phyloP scores from a whole-genome alignment of 352 stramenopile species.

The Detonula confervacea region DNA sequence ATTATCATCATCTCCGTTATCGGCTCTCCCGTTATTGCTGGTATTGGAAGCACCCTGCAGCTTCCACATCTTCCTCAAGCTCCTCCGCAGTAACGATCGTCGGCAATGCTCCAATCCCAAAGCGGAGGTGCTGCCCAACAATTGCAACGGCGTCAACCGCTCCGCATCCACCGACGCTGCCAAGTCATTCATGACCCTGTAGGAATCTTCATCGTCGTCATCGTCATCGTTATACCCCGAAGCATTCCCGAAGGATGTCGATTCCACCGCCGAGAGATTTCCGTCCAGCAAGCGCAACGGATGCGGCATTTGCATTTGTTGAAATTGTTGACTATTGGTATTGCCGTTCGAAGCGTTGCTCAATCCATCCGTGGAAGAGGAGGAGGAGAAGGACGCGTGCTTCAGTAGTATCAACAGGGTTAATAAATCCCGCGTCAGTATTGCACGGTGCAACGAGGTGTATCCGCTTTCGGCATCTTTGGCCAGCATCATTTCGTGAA shows the following conservation, averaged over 20 bases:
- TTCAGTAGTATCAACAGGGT: slow-evolving; percentile 73
- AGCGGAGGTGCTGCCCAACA: slow-evolving; percentile 55
- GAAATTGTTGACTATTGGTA: background rate
- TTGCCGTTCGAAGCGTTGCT: background rate
- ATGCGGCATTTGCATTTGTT: slow-evolving; percentile 36
- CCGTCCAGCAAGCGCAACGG: slow-evolving; percentile 34
- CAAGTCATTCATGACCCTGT: slow-evolving; percentile 49
- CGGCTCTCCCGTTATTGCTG: background rate
- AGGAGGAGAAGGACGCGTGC: slow-evolving; percentile 38
- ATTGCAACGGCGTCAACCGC: slow-evolving; percentile 64
- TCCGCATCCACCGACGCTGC: slow-evolving; percentile 50
- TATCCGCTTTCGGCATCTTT: slow-evolving; percentile 74
- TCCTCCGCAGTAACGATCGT: slow-evolving; percentile 31
- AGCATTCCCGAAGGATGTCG: background rate
- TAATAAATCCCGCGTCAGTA: slow-evolving; percentile 64
- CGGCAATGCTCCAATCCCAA: slow-evolving; percentile 48
- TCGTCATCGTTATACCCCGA: slow-evolving; percentile 18
- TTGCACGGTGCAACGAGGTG: slow-evolving; percentile 73
- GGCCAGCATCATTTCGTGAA: slow-evolving; percentile 51
- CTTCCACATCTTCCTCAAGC: slow-evolving; percentile 34
- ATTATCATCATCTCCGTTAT: background rate
- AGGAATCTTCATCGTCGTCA: slow-evolving; percentile 9
- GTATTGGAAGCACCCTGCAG: background rate
- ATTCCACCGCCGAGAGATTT: background rate
- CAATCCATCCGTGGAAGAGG: no score